Evolutionary conservation across 257 asterid species (phyloP).

Genomic region (Petunia axillaris): DNA sequence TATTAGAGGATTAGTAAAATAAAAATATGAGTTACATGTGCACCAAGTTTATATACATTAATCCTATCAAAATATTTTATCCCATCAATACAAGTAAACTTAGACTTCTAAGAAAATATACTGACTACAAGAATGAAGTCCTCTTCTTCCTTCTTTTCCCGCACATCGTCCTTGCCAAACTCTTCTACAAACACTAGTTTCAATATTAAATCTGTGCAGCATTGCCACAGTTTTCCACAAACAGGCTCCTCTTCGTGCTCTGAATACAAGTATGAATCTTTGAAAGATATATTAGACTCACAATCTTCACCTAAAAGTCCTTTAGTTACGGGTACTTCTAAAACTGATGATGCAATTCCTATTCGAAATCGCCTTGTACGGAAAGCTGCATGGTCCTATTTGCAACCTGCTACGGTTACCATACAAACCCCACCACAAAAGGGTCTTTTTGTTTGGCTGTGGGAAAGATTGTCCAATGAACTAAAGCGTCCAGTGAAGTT

Average conservation of each 20-base stretch:
- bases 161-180: not conserved
- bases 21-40: no score
- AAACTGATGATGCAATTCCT: not conserved
- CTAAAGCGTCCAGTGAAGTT: not conserved
- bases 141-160: not conserved
- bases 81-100: no score
- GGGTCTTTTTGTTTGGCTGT: not conserved
- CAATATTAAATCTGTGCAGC: not conserved
- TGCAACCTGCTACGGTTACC: not conserved
- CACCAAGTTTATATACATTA: no score
- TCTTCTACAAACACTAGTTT: not conserved
- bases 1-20: no score
- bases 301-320: not conserved
- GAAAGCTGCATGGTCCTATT: not conserved
- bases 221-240: not conserved
- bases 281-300: constrained; percentile 3
- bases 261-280: constrained; percentile 9
- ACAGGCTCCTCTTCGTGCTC: not conserved
- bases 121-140: not conserved
- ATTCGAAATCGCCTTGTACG: not conserved
- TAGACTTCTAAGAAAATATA: no score
- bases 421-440: not conserved
- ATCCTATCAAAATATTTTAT: no score
- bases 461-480: not conserved
- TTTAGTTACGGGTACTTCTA: not conserved